Base-by-base conservation (phyloP, 2,329 filamentous ascomycete genomes). In the Paecilomyces sp. region DNA sequence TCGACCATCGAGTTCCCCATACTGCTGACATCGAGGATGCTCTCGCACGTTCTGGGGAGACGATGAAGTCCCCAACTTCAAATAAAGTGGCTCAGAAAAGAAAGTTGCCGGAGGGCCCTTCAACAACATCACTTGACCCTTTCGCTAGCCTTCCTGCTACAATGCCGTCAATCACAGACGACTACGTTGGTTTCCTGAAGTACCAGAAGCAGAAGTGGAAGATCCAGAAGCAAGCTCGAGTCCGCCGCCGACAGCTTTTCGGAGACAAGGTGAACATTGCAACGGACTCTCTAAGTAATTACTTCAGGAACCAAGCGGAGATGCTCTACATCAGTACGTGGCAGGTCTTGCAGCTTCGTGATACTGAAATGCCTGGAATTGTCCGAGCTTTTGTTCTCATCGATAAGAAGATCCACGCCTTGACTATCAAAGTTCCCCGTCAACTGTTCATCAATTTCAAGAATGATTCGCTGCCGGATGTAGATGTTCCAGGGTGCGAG, bases 121-220 rank as follows among this genome's bases (percentile, higher is more conserved):
- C 77, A 64, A 77, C 81, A 33, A 85, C 88, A 54, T 85, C 83
- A 2, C 76, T 83, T 0, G 90, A 97, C 70, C 92, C 92, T 0
- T 95, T 91, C 74, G 88, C 91, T 30, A 85, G 85, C 25, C 81
- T 99, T 13, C 94, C 94, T 0, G 85, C 88, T 62, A 83, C 85
- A 51, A 95, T 96, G 89, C 93, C 94, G 1, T 85, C 84, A 25
- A 89, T 94, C 22, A 90, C 87, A 0, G 86, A 94, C 55, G 89
- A 99, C 74, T 99, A 99, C 66, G 79, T 85, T 18, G 91, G 85
- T 0, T 99, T 96, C 80, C 74, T 99, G 57, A 83, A 89, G 69
- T 97, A 97, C 69, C 94, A 99, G 72, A 99, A 99, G 76, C 86
- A 92, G 77, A 99, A 99, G 75, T 99, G 94, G 94, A 97, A 93